Conservation (phyloP, 2,329 filamentous ascomycete species). For the Zymoseptoria brevis region DNA sequence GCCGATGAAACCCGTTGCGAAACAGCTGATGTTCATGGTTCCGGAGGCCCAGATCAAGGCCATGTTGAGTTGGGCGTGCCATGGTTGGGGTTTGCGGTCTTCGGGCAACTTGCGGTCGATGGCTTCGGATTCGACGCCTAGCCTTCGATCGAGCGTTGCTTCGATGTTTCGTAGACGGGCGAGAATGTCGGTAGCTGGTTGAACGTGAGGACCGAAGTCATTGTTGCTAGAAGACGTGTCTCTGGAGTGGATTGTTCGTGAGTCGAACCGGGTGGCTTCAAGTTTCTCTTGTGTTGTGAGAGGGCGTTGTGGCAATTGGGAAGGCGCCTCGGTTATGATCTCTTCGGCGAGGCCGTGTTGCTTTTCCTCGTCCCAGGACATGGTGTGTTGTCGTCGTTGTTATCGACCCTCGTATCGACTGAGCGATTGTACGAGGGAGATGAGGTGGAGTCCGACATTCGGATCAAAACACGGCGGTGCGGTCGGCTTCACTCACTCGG, state of each 20-base stretch:
- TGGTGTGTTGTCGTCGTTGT: background rate
- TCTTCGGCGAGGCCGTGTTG: slow-evolving; percentile 18
- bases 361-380: slow-evolving; percentile 16
- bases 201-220: slow-evolving; percentile 1
- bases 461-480: background rate
- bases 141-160: slow-evolving; percentile 37
- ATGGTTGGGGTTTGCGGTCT: slow-evolving; percentile 34
- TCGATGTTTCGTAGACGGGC: slow-evolving; percentile 31
- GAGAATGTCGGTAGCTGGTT: slow-evolving; percentile 25
- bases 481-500: background rate
- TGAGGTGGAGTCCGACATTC: background rate
- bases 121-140: slow-evolving; percentile 42
- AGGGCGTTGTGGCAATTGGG: slow-evolving; percentile 16
- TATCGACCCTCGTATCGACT: background rate
- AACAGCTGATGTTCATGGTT: slow-evolving; percentile 31
- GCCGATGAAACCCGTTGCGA: slow-evolving; percentile 39
- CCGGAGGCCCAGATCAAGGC: slow-evolving; percentile 29
- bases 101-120: slow-evolving; percentile 40
- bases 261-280: slow-evolving; percentile 11
- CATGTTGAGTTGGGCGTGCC: slow-evolving; percentile 24
- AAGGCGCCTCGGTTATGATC: slow-evolving; percentile 7
- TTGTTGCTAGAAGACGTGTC: slow-evolving; percentile 6
- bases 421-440: background rate
- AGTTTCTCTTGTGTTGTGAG: slow-evolving; percentile 26
- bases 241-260: background rate